Base-by-base conservation (phyloP, 176 grass and related monocot species). In the Bothriochloa decipiens region DNA sequence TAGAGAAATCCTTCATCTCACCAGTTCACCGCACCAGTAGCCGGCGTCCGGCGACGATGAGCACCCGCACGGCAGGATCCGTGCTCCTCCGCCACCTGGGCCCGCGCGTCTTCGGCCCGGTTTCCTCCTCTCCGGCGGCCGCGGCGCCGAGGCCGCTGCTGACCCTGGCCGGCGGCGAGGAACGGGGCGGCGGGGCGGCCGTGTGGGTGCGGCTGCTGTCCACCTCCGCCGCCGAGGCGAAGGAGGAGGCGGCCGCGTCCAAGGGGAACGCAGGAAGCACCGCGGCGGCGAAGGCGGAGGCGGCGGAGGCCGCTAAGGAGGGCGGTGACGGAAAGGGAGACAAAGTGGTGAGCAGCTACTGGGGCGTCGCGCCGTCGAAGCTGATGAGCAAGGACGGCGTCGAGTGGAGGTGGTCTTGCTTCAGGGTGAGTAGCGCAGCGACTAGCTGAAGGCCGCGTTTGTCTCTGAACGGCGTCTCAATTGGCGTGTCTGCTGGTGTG, bases 321-420 rank as follows among this genome's bases (percentile, higher is more conserved):
- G 83, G 63, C 13, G 83, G 68, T 11, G 84, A 68, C 11, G 65
- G 45, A 7, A 70, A 70, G 65, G 40, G 39, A 18, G 43, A 80
- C 15, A 69, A 70, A 65, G 85, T 82, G 22, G 52, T 69, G 43
- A 80, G 72, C 60, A 92, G 83, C 81, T 97, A 97, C 77, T 97
- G 94, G 92, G 94, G 92, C 13, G 70, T 97, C 29, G 60, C 50
- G 65, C 83, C 85, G 12, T 53, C 88, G 23, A 90, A 83, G 74
- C 80, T 94, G 36, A 74, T 86, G 35, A 90, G 36, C 81, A 85
- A 90, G 76, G 92, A 94, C 37, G 94, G 92, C 86, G 89, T 67
- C 32, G 92, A 92, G 77, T 97, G 95, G 95, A 94, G 71, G 85
- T 97, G 95, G 92, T 77, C 88, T 42, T 97, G 95, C 84, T 97